Percentiles rank a stretch among this genome's conserved stretches.
Evolutionary conservation across 2,329 filamentous ascomycete genomes (phyloP).

Genomic region (Moelleriella libera): DNA sequence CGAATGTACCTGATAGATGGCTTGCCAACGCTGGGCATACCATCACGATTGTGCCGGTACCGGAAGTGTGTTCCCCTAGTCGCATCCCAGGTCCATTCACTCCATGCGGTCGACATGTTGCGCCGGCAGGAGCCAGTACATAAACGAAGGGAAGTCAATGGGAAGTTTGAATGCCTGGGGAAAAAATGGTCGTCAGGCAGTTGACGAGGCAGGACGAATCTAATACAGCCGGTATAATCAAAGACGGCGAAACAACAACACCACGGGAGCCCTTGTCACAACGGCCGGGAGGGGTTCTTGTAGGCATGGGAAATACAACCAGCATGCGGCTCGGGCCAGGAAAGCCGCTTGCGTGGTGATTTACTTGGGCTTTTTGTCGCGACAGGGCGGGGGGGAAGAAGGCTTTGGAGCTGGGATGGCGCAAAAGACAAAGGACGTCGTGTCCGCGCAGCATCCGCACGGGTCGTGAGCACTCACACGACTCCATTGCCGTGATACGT

Average conservation of each 20-base stretch:
- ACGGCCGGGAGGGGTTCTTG: conserved; percentile 5
- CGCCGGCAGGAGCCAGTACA: background rate
- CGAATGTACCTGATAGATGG: background rate
- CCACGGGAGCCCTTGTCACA: background rate
- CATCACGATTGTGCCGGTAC: conserved; percentile 12
- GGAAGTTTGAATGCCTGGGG: background rate
- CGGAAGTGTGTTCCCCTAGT: conserved; percentile 7
- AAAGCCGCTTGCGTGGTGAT: background rate
- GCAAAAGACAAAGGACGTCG: background rate
- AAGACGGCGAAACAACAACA: background rate
- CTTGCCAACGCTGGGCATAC: background rate
- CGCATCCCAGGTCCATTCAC: conserved; percentile 13
- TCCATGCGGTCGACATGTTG: conserved; percentile 7
- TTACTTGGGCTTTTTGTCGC: background rate
- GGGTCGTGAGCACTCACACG: conserved; percentile 1
- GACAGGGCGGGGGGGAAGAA: background rate
- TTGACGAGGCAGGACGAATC: background rate
- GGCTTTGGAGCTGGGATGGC: background rate
- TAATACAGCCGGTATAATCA: background rate
- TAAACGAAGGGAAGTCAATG: background rate
- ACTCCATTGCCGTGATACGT: conserved; percentile 2
- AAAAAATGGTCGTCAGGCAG: background rate
- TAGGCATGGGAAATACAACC: conserved; percentile 1
- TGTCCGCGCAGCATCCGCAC: background rate
- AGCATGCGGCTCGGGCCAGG: conserved; percentile 3